These are phyloP conservation scores for Thamnidium elegans DNA, from an alignment of 192 early-diverging fungal genomes.

Conservation along the genomic window DNA sequence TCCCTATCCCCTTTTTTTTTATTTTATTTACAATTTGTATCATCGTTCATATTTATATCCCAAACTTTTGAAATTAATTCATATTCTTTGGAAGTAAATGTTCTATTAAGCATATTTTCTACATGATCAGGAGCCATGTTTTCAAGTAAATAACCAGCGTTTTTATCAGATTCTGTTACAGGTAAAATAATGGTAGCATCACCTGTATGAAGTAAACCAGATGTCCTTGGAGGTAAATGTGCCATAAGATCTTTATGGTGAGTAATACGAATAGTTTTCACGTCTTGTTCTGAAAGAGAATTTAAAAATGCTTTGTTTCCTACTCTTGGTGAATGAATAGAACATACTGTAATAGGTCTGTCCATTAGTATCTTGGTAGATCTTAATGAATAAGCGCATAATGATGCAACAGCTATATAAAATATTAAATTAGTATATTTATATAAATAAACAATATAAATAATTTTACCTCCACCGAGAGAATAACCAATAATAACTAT, in stretches of 20 bases:
- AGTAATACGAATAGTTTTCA: slow-evolving; percentile 22
- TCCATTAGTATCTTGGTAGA: slow-evolving; percentile 23
- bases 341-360: slow-evolving; percentile 17
- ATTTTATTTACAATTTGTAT: slow-evolving; percentile 8
- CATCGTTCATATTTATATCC: background rate
- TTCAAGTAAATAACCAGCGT: slow-evolving; percentile 1
- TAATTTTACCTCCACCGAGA: slow-evolving; percentile 21
- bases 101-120: background rate
- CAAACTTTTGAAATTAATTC: background rate
- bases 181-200: slow-evolving; percentile 16
- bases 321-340: slow-evolving; percentile 23
- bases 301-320: slow-evolving; percentile 20
- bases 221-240: slow-evolving; percentile 27
- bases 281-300: slow-evolving; percentile 1
- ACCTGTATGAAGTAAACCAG: slow-evolving; percentile 23
- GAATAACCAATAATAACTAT: slow-evolving; percentile 26
- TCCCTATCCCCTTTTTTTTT: background rate
- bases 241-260: slow-evolving; percentile 24
- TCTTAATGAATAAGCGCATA: slow-evolving; percentile 28
- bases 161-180: background rate
- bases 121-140: background rate
- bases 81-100: slow-evolving; percentile 1
- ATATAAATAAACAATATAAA: background rate
- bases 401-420: slow-evolving; percentile 29
- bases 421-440: background rate